Percentiles rank a stretch among this genome's conserved stretches.
Conservation (phyloP, 2,329 filamentous ascomycete species). For the Claviceps humidiphila region DNA sequence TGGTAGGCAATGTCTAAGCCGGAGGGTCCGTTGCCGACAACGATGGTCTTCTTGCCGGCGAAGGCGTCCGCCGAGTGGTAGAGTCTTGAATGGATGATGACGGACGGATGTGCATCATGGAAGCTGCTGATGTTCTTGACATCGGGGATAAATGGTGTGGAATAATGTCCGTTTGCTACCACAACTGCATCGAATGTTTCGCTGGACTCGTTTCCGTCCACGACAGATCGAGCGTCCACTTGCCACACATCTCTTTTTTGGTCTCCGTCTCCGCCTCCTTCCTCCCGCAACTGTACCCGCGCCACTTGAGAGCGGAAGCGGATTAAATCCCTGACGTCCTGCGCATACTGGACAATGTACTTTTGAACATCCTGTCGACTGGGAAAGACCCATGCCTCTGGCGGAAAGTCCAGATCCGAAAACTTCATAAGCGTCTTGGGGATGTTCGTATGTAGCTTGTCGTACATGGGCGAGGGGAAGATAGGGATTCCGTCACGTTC, state of each 20-base stretch:
- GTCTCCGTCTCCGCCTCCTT: conserved; percentile 20
- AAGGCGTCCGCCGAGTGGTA: conserved; percentile 58
- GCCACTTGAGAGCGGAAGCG: conserved; percentile 57
- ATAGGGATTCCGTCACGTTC: conserved; percentile 30
- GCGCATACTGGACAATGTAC: conserved; percentile 62
- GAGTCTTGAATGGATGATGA: conserved; percentile 64
- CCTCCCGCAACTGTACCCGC: conserved; percentile 30
- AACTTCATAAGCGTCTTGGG: conserved; percentile 70
- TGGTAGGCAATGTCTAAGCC: conserved; percentile 74
- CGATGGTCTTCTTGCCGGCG: conserved; percentile 57
- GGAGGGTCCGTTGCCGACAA: conserved; percentile 76
- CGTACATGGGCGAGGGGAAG: conserved; percentile 77
- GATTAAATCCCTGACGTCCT: conserved; percentile 53
- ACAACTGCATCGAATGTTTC: conserved; percentile 61
- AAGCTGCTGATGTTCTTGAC: conserved; percentile 48
- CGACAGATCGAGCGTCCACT: conserved; percentile 39
- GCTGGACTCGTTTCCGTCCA: conserved; percentile 24
- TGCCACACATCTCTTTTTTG: conserved; percentile 41
- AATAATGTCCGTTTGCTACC: conserved; percentile 64
- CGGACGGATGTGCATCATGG: conserved; percentile 41
- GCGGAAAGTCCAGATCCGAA: conserved; percentile 53
- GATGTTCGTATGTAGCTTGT: conserved; percentile 75
- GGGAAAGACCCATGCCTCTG: conserved; percentile 59
- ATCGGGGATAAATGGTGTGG: conserved; percentile 52
- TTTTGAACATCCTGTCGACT: conserved; percentile 54